Percentiles rank a stretch among this genome's conserved stretches.
Evolutionary conservation across 2,329 filamentous ascomycete genomes (phyloP).

Genomic region (Arthrobotrys pseudoclavata): DNA sequence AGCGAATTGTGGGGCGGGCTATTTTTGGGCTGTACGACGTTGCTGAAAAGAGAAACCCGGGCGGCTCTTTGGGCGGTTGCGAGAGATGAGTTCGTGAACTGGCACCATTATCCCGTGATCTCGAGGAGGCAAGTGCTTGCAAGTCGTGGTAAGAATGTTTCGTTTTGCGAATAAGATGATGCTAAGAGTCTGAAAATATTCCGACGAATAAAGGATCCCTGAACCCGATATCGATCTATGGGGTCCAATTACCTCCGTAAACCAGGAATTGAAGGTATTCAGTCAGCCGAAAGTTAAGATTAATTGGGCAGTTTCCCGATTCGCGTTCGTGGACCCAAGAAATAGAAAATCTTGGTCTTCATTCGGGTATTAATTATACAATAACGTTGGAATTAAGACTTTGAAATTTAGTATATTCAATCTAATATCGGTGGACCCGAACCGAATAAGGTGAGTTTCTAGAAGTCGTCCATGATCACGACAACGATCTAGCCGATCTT

Average conservation of each 20-base stretch:
- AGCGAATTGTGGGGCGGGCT: slow-evolving; percentile 29
- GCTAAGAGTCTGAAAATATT: slow-evolving; percentile 6
- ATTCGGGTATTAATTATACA: not conserved
- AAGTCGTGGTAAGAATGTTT: slow-evolving; percentile 1
- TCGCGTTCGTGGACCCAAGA: not conserved
- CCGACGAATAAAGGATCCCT: slow-evolving; percentile 3
- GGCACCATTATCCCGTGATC: slow-evolving; percentile 20
- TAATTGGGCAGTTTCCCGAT: not conserved
- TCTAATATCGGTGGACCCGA: not conserved
- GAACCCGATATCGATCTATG: not conserved
- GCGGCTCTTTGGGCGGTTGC: slow-evolving; percentile 50
- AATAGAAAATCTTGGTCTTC: not conserved
- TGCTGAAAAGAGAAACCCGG: slow-evolving; percentile 14
- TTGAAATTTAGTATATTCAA: no score
- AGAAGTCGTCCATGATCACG: not conserved
- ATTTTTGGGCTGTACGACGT: slow-evolving; percentile 45
- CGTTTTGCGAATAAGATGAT: slow-evolving; percentile 8
- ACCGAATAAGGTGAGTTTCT: not conserved
- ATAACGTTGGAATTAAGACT: no score
- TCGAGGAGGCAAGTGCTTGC: slow-evolving; percentile 1
- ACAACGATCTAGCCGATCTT: not conserved
- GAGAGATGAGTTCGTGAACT: slow-evolving; percentile 23
- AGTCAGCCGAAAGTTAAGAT: not conserved
- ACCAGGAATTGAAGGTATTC: not conserved
- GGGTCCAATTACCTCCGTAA: not conserved